Evolutionary conservation across 495 filamentous ascomycete species (phyloP), one percentile per base, ranked within the genome.

Genomic region (Penicillium paradoxum): DNA sequence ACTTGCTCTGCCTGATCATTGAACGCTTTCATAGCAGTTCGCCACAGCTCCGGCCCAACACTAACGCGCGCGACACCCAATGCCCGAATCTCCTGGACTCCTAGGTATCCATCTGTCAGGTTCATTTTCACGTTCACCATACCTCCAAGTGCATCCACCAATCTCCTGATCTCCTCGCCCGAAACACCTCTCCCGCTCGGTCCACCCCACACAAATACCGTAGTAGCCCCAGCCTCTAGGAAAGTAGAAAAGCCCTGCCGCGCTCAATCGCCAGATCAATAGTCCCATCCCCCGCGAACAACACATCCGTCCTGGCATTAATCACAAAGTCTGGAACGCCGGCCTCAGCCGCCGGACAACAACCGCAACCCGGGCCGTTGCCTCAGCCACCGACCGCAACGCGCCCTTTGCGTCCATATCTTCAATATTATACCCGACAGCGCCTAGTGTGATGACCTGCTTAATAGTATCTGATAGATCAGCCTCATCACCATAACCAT

Each of bases 351-450:
- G 76, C 76, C 1, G 59, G 2, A 66, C n/a, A 0, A 58, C 73
- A 8, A 51, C 39, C 30, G 57, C 47, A 27, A 83, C 68, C 21
- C 78, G 61, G 13, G 58, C 57, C 8, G 68, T 67, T 0, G 77
- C 70, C 15, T 71, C 69, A 4, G 61, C 63, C 5, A 68, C 51
- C 5, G 52, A 39, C 15, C 69, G 54, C 42, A 81, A 48, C 30
- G 50, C 45, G 1, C 62, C 68, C 0, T 58, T 61, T 10, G 60
- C 68, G 37, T 74, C 62, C 25, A 67, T 62, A 48, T 83, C 79
- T 45, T 83, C 80, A 11, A 80, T 47, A 51, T 83, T 81, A 43
- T 69, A 66, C 1, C 78, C 78, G 14, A 78, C 78, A 0, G 69
- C 78, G 3, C 77, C 79, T 0, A 75, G 49, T 4, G 70, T 55